Evolutionary conservation across 176 grass and related monocot species (phyloP), one percentile per base, ranked within the genome.

Genomic region (Triticum timopheevii): DNA sequence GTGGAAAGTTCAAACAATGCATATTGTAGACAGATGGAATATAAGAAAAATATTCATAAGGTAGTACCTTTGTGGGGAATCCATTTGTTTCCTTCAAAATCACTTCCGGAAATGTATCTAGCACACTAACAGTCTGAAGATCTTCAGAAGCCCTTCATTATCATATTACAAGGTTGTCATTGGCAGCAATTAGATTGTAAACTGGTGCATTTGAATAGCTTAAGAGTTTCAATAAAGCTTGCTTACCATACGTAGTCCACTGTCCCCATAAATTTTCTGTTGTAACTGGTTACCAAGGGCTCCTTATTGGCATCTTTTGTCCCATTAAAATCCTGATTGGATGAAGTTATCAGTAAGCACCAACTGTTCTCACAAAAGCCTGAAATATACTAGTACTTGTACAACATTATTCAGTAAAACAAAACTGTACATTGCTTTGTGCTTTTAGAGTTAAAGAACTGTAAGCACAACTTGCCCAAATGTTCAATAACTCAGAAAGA

Each of bases 241-340:
- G 36, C 77, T 82, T 89, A 98, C 92, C 96, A 98, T 91, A 96
- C 91, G 36, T 96, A 98, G 82, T 98, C 96, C n/a, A 98, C 93
- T 17, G 93, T 98, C 49, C 96, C 96, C 93, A 96, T 92, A 82
- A 98, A 96, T 82, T 88, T 93, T 42, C 77, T 83, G 83, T 96
- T 80, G 80, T 98, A 98, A 80, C 91, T 92, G 59, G 96, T 98
- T 54, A 90, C 96, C 81, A 90, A 77, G 1, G 93, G 93, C 64
- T 98, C 96, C 84, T 89, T 90, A 82, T 76, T 87, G 59, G 88
- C 79, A 50, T 89, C 92, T 90, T 92, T 98, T 69, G 96, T 98
- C 68, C 92, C 96, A 6, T 42, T 79, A 91, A 88, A 86, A 83
- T 96, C 92, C 97, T 98, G 85, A 83, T 88, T 34, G 77, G 63